Percentiles rank a stretch among this genome's conserved stretches.
These are phyloP conservation scores for Clarireedia sp. DNA, from an alignment of 2,329 filamentous ascomycete species.

Conservation along the genomic window DNA sequence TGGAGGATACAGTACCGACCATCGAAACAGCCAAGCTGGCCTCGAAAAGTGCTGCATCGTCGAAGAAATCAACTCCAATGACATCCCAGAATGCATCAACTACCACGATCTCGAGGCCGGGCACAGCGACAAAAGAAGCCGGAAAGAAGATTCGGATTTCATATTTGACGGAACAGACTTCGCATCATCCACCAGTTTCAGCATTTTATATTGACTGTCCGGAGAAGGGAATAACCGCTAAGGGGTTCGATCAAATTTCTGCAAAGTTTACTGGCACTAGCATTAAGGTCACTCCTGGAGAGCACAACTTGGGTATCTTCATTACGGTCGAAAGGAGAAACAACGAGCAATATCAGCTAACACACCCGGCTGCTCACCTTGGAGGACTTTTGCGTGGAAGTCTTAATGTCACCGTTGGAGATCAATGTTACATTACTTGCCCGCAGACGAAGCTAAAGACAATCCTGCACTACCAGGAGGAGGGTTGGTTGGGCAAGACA, in stretches of 20 bases:
- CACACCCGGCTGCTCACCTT: constrained; percentile 86
- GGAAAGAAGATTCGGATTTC: constrained; percentile 70
- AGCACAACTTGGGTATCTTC: constrained; percentile 94
- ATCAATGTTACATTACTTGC: constrained; percentile 82
- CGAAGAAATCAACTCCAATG: constrained; percentile 9
- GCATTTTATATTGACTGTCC: constrained; percentile 92
- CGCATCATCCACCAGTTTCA: constrained; percentile 93
- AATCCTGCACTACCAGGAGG: constrained; percentile 87
- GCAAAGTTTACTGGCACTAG: constrained; percentile 97
- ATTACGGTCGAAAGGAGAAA: constrained; percentile 72
- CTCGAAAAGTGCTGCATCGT: neutral
- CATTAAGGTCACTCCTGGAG: constrained; percentile 81
- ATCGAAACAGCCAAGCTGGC: constrained; percentile 34
- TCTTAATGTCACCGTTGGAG: constrained; percentile 84
- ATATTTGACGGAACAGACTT: constrained; percentile 95
- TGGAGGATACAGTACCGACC: constrained; percentile 66
- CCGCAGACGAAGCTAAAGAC: constrained; percentile 85
- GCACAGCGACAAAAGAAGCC: constrained; percentile 29
- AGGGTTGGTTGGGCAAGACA: constrained; percentile 85
- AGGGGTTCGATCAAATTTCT: constrained; percentile 91
- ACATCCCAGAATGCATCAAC: constrained; percentile 20
- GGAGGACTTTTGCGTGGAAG: constrained; percentile 81
- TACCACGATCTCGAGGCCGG: constrained; percentile 14
- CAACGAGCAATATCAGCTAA: constrained; percentile 89
- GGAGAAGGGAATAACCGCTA: constrained; percentile 77